Evolutionary conservation across 768 basidiomycete genomes (phyloP).

Genomic region (Hydnum rufescens): DNA sequence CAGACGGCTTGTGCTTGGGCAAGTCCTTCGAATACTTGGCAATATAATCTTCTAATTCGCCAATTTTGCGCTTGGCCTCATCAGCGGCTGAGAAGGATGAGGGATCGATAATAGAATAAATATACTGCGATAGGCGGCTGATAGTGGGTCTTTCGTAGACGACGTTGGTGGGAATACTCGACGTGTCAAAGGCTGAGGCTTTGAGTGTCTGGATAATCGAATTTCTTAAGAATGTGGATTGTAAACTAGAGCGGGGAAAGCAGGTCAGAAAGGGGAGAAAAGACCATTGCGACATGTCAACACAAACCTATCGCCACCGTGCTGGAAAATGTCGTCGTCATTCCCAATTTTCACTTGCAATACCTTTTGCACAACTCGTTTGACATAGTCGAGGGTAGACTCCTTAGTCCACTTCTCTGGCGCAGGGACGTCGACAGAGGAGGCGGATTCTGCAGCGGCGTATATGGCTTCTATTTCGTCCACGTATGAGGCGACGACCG

Average conservation of each 20-base stretch:
- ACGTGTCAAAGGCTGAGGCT: conserved; percentile 10
- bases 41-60: conserved; percentile 1
- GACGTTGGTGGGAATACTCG: conserved; percentile 10
- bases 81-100: neutral
- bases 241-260: conserved; percentile 16
- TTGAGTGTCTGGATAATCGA: conserved; percentile 20
- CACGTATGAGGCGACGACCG: conserved; percentile 1
- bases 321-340: conserved; percentile 22
- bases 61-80: neutral
- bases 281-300: neutral
- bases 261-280: neutral
- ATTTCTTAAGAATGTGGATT: conserved; percentile 25
- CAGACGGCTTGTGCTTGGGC: conserved; percentile 1
- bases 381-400: conserved; percentile 17
- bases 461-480: conserved; percentile 7
- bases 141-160: conserved; percentile 7
- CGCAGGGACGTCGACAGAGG: neutral
- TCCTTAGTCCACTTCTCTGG: conserved; percentile 6
- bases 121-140: neutral
- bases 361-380: conserved; percentile 19
- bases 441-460: conserved; percentile 2
- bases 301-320: conserved; percentile 19
- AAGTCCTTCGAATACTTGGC: conserved; percentile 3
- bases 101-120: neutral
- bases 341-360: conserved; percentile 16